Evolutionary conservation across 129 eudicot species (phyloP).

Genomic region (Tanacetum coccineum): DNA sequence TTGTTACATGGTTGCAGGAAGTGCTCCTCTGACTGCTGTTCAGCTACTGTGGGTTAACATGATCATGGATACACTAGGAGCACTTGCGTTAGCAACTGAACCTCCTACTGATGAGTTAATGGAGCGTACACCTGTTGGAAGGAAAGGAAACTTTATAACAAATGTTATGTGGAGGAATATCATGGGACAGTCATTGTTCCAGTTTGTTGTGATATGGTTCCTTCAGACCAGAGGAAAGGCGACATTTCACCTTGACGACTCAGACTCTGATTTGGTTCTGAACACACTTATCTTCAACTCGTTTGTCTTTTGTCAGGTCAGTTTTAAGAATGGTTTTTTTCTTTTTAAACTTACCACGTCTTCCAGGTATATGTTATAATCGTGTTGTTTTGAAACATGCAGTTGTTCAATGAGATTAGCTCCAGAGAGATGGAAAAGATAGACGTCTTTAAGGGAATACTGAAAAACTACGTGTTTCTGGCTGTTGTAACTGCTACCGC

Average conservation of each 20-base stretch:
- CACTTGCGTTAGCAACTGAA: constrained; percentile 94
- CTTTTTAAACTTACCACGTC: neutral
- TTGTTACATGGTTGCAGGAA: constrained; percentile 42
- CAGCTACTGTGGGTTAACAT: constrained; percentile 98
- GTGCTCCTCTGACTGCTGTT: constrained; percentile 89
- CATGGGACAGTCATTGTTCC: constrained; percentile 76
- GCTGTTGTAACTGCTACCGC: constrained; percentile 58
- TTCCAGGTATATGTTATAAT: neutral
- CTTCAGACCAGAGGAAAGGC: constrained; percentile 69
- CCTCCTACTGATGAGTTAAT: constrained; percentile 92
- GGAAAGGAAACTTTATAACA: constrained; percentile 86
- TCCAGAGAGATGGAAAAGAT: constrained; percentile 94
- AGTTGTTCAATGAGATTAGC: constrained; percentile 87
- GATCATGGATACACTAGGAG: constrained; percentile 98
- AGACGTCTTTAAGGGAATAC: constrained; percentile 75
- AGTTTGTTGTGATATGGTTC: constrained; percentile 77
- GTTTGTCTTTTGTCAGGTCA: constrained; percentile 92
- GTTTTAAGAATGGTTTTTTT: neutral
- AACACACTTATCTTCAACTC: constrained; percentile 90
- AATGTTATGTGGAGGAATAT: constrained; percentile 98
- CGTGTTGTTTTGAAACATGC: constrained; percentile 18
- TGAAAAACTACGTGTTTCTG: constrained; percentile 73
- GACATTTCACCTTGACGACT: constrained; percentile 49
- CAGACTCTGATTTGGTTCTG: constrained; percentile 61
- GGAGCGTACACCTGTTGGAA: constrained; percentile 84